A percentile compares a stretch with the other conserved stretches of the same genome.
Conservation (phyloP, 1,284 basidiomycete species). For the Xerocomus nothofagi region DNA sequence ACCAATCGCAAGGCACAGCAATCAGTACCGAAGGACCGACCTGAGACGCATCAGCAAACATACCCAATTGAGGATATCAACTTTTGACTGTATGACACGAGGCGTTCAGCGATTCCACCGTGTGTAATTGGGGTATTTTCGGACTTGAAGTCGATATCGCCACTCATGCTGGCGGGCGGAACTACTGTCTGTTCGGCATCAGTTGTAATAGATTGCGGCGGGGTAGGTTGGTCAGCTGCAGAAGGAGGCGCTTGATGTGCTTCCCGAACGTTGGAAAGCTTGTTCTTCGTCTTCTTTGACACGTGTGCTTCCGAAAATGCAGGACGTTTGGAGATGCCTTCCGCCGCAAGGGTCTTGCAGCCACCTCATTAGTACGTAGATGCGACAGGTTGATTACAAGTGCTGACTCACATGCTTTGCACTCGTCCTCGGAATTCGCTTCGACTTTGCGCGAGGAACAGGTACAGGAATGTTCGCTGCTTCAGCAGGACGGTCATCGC, state of each 20-base stretch:
- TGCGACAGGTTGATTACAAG: not conserved
- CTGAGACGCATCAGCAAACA: conserved; percentile 26
- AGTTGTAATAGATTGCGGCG: conserved; percentile 17
- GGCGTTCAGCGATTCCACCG: conserved; percentile 30
- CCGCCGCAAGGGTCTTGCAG: conserved; percentile 16
- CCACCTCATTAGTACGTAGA: conserved; percentile 22
- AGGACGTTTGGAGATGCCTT: conserved; percentile 19
- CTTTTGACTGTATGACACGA: conserved; percentile 36
- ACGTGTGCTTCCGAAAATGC: conserved; percentile 14
- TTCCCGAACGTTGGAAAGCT: conserved; percentile 16
- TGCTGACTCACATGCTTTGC: conserved; percentile 25
- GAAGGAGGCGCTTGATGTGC: conserved; percentile 4
- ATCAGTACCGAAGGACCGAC: conserved; percentile 24
- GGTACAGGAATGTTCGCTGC: not conserved
- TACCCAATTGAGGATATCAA: conserved; percentile 36
- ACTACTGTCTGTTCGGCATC: conserved; percentile 11
- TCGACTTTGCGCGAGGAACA: conserved; percentile 7
- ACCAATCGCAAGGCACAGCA: conserved; percentile 22
- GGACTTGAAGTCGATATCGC: conserved; percentile 18
- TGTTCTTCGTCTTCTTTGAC: conserved; percentile 25
- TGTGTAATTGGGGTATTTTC: conserved; percentile 12
- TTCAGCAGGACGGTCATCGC: conserved; percentile 2
- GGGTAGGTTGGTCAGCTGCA: conserved; percentile 12
- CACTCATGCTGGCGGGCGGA: conserved; percentile 26
- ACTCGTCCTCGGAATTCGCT: conserved; percentile 32